These are phyloP conservation scores for Grammothele lineata DNA, from an alignment of 768 basidiomycete species.

Conservation along the genomic window DNA sequence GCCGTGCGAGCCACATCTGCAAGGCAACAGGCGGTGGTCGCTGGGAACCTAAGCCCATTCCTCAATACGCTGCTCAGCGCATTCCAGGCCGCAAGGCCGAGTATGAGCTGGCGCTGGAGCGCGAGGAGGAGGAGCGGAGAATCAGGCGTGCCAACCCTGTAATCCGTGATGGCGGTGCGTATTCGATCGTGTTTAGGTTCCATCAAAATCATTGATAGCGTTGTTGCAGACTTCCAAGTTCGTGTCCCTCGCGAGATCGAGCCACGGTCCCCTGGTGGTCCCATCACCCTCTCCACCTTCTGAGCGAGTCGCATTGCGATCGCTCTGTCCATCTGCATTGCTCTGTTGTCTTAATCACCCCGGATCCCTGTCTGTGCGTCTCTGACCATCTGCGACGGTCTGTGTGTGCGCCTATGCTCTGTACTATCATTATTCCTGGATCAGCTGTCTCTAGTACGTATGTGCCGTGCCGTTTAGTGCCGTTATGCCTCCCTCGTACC, in stretches of 20 bases:
- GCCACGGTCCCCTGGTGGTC: constrained; percentile 40
- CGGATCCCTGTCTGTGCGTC: neutral
- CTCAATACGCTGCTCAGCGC: constrained; percentile 41
- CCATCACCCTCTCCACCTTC: constrained; percentile 59
- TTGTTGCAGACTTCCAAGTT: constrained; percentile 54
- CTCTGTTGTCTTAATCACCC: neutral
- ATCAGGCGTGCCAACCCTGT: constrained; percentile 55
- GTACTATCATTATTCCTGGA: constrained; percentile 14
- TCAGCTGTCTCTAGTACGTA: constrained; percentile 2
- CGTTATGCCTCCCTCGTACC: neutral
- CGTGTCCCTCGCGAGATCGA: constrained; percentile 50
- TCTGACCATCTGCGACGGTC: constrained; percentile 1
- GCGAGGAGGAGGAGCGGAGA: constrained; percentile 52
- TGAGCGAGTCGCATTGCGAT: constrained; percentile 24
- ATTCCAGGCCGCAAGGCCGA: constrained; percentile 65
- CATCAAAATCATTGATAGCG: neutral
- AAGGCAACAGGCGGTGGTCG: constrained; percentile 78
- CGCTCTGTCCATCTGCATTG: neutral
- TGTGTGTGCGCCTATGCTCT: constrained; percentile 14
- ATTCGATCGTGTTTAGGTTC: constrained; percentile 3
- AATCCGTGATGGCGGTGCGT: constrained; percentile 51
- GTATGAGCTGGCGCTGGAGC: constrained; percentile 69
- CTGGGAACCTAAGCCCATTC: constrained; percentile 64
- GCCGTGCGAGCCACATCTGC: constrained; percentile 61
- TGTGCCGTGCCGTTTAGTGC: constrained; percentile 13